Conservation (phyloP, 805 yeast species). For the Allodekkera sacchari region DNA sequence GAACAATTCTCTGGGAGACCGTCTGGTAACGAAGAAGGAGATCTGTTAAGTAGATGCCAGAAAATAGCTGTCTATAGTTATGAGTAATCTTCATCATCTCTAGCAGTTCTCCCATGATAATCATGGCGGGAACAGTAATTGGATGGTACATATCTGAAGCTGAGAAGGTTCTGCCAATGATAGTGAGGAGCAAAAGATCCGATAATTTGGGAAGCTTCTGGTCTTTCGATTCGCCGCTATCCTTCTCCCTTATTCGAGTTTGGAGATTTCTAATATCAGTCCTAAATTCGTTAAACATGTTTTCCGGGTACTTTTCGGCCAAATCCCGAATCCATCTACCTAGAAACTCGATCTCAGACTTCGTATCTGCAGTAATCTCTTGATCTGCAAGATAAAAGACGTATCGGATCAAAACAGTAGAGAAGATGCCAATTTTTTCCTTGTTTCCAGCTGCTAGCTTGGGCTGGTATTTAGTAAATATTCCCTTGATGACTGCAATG, state of each 20-base stretch:
- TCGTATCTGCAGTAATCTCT: slow-evolving; percentile 13
- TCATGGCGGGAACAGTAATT: slow-evolving; percentile 75
- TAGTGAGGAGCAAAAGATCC: slow-evolving; percentile 59
- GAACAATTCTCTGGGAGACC: slow-evolving; percentile 69
- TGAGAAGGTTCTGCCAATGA: slow-evolving; percentile 76
- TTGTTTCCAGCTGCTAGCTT: slow-evolving; percentile 76
- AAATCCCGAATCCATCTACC: slow-evolving; percentile 43
- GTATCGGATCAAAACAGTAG: slow-evolving; percentile 57
- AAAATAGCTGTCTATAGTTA: slow-evolving; percentile 27
- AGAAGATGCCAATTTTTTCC: slow-evolving; percentile 56
- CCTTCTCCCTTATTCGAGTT: slow-evolving; percentile 34
- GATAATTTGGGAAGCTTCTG: slow-evolving; percentile 29
- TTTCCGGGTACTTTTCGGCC: slow-evolving; percentile 56
- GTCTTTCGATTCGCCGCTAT: too few relatives aligned
- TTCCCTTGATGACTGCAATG: slow-evolving; percentile 39
- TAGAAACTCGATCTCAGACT: slow-evolving; percentile 27
- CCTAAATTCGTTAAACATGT: slow-evolving; percentile 57
- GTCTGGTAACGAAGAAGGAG: slow-evolving; percentile 66
- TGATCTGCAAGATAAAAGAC: slow-evolving; percentile 39
- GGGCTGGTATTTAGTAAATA: slow-evolving; percentile 62
- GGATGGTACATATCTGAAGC: slow-evolving; percentile 95
- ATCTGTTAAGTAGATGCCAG: slow-evolving; percentile 62
- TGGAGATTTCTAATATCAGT: slow-evolving; percentile 48
- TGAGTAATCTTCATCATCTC: slow-evolving; percentile 36
- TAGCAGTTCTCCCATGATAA: slow-evolving; percentile 65